Percentiles rank a stretch among this genome's conserved stretches.
These are phyloP conservation scores for Cocos nucifera DNA, from an alignment of 176 grass and related monocot genomes.

Conservation along the genomic window DNA sequence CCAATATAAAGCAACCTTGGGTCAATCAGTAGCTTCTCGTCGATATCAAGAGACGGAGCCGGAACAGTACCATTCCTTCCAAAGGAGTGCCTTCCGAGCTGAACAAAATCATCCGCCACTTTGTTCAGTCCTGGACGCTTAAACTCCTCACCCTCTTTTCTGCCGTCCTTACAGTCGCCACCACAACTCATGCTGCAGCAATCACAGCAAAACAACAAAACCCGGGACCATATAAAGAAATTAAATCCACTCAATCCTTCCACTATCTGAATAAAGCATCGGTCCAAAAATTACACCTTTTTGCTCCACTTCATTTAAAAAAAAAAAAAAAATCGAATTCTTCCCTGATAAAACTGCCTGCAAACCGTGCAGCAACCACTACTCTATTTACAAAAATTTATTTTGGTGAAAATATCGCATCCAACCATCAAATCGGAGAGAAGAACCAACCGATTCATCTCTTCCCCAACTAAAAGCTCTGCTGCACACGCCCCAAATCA, in stretches of 20 bases:
- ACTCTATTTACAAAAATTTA: no score
- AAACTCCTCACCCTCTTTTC: conserved; percentile 15
- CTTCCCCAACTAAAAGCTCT: not conserved
- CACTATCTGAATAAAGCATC: no score
- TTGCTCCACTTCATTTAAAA: no score
- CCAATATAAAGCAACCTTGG: conserved; percentile 41
- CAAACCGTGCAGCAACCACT: no score
- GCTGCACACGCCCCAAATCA: not conserved
- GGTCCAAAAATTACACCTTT: no score
- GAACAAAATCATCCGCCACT: conserved; percentile 30
- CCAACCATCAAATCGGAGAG: no score
- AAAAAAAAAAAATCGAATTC: no score
- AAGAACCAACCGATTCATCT: no score
- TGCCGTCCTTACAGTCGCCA: conserved; percentile 10
- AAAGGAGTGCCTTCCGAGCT: conserved; percentile 21
- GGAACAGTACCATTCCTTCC: conserved; percentile 16
- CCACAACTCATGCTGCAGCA: conserved; percentile 11
- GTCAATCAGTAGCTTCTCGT: conserved; percentile 35
- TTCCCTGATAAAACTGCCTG: no score
- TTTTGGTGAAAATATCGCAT: no score
- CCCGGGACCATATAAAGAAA: no score
- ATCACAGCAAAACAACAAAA: not conserved
- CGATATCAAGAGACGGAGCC: conserved; percentile 26
- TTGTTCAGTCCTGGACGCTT: conserved; percentile 5
- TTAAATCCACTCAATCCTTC: no score